Evolutionary conservation across 192 early-diverging fungal species (phyloP), one percentile per base, ranked within the genome.

Genomic region (Dimargaris cristalligena): DNA sequence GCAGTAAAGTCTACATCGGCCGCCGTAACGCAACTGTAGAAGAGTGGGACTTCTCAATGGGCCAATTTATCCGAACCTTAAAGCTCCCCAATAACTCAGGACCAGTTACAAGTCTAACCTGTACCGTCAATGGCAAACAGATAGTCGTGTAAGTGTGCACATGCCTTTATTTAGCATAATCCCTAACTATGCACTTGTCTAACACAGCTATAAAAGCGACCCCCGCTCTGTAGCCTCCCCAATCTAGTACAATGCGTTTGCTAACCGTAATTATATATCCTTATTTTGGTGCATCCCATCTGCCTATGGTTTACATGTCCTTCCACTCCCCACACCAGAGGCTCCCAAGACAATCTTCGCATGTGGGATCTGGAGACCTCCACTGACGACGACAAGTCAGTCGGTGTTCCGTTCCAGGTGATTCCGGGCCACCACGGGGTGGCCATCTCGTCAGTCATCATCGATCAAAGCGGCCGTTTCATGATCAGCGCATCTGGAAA

Each of bases 351-450:
- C 64, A 96, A 91, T 63, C 79, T 98, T 61, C 78, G 95, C 14
- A 66, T 94, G 45, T 98, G 90, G 91, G 89, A 95, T 65, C 59
- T 91, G 59, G n/a, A n/a, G n/a, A 67, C 60, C 69, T 48, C 75
- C 71, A 26, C 72, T 63, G 25, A 71, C 44, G 34, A 68, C 60
- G 58, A 68, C 62, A 59, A 72, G 66, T 34, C 63, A 63, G 44
- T 68, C 47, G n/a, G n/a, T n/a, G 72, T 91, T 55, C 90, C 91
- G 55, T 99, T 97, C 70, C 80, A 83, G 52, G 88, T 99, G 62
- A 74, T 99, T 31, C 86, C 96, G 2, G 96, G 94, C 0, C 94
- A 97, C 65, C 91, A 92, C 56, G 91, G 91, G 26, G 89, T 88
- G 14, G 74, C 80, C 14, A 75, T 94, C 18, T 93, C 92, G 1